These are phyloP conservation scores for Chrysopogon serrulatus DNA, from an alignment of 176 grass and related monocot species.

Conservation along the genomic window DNA sequence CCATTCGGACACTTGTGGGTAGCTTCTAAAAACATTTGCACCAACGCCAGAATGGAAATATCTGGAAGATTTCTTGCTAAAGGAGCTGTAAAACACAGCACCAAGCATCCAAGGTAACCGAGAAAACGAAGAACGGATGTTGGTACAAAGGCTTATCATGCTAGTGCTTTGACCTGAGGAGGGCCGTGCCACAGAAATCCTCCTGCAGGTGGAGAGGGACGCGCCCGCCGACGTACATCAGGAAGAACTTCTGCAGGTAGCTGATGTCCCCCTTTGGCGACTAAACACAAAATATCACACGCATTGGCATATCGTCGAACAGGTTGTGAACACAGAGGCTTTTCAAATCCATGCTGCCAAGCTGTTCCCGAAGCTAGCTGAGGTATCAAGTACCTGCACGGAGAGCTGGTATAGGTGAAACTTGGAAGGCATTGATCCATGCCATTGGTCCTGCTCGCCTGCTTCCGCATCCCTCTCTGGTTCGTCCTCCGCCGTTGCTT, in stretches of 20 bases:
- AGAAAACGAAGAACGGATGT: neutral
- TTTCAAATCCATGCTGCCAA: neutral
- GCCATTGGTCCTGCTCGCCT: neutral
- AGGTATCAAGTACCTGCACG: conserved; percentile 72
- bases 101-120: neutral
- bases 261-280: conserved; percentile 90
- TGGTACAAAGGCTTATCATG: neutral
- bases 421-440: conserved; percentile 51
- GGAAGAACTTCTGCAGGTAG: conserved; percentile 85
- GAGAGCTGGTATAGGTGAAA: conserved; percentile 85
- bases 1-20: neutral
- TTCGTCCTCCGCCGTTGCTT: conserved; percentile 24
- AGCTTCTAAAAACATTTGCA: neutral
- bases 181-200: conserved; percentile 91
- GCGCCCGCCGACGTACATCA: conserved; percentile 81
- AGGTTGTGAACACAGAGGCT: neutral
- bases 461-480: conserved; percentile 26
- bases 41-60: neutral
- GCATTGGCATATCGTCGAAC: conserved; percentile 28
- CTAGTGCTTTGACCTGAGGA: conserved; percentile 63
- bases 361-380: neutral
- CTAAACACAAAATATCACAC: conserved; percentile 20
- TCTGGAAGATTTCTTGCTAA: neutral
- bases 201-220: conserved; percentile 78
- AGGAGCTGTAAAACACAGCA: neutral